Evolutionary conservation across 768 basidiomycete genomes (phyloP).

Genomic region (Naematelia aurantialba): DNA sequence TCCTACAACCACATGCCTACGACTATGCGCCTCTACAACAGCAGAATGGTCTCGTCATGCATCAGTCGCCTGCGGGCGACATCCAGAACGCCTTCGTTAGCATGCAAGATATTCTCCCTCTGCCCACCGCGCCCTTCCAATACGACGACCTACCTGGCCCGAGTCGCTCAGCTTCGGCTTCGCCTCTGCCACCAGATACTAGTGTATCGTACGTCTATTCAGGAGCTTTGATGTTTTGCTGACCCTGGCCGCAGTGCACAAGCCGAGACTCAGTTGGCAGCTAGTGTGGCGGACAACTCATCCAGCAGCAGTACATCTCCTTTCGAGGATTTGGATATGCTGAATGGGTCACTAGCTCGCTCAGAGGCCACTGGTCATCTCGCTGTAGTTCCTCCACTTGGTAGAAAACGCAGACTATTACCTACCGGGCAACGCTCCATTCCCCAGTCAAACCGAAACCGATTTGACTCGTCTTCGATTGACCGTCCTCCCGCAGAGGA

Average conservation of each 20-base stretch:
- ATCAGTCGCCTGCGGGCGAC: neutral
- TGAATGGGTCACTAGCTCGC: neutral
- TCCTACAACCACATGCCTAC: neutral
- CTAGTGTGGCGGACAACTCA: neutral
- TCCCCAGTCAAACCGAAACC: neutral
- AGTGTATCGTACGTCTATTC: neutral
- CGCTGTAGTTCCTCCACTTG: neutral
- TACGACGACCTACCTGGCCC: neutral
- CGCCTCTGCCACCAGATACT: neutral
- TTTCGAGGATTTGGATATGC: neutral
- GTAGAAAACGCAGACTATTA: neutral
- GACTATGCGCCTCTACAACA: neutral
- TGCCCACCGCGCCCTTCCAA: slow-evolving; percentile 2
- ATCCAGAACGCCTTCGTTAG: slow-evolving; percentile 6
- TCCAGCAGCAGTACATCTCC: neutral
- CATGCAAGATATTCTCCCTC: slow-evolving; percentile 18
- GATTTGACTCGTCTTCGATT: neutral
- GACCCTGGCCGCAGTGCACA: neutral
- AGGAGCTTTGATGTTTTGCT: neutral
- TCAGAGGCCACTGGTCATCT: neutral
- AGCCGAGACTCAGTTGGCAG: neutral
- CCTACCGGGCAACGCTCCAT: neutral
- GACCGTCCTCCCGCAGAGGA: neutral
- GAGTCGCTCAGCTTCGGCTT: neutral
- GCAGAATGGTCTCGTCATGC: neutral